Conservation (phyloP, 495 filamentous ascomycete species). For the Parachaetomium inaequale region DNA sequence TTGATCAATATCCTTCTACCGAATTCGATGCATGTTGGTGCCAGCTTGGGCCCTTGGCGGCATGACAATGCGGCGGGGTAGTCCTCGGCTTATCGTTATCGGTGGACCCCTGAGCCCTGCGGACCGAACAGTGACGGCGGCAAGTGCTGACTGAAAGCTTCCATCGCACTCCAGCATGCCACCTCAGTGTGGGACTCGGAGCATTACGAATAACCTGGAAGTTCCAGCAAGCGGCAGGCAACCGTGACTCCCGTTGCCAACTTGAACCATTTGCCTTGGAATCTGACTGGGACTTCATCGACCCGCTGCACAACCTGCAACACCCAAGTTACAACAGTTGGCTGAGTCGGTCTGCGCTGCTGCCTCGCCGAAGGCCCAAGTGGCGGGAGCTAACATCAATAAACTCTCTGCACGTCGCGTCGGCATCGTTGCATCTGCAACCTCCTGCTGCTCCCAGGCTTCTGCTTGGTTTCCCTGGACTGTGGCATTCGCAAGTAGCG, state of each 20-base stretch:
- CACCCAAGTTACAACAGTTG: too few relatives aligned
- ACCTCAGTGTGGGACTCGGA: too few relatives aligned
- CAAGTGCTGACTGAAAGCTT: neutral
- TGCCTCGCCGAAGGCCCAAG: conserved; percentile 5
- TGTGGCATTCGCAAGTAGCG: neutral
- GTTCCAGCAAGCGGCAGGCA: too few relatives aligned
- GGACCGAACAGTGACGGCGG: too few relatives aligned
- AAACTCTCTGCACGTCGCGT: neutral
- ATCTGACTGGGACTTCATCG: too few relatives aligned
- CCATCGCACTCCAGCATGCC: neutral
- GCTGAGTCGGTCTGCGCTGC: neutral
- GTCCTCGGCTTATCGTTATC: conserved; percentile 11
- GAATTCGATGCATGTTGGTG: neutral
- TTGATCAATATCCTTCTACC: neutral
- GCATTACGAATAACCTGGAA: too few relatives aligned
- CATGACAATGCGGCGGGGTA: neutral
- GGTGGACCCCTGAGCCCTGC: too few relatives aligned
- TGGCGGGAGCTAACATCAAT: neutral
- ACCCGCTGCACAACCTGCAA: too few relatives aligned
- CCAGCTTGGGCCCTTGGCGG: neutral
- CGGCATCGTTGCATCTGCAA: neutral
- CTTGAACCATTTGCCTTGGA: too few relatives aligned
- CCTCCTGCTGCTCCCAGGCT: neutral
- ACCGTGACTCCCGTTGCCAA: too few relatives aligned
- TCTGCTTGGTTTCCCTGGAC: neutral